Conservation (phyloP, 2,329 filamentous ascomycete genomes). For the Davidsoniella virescens region DNA sequence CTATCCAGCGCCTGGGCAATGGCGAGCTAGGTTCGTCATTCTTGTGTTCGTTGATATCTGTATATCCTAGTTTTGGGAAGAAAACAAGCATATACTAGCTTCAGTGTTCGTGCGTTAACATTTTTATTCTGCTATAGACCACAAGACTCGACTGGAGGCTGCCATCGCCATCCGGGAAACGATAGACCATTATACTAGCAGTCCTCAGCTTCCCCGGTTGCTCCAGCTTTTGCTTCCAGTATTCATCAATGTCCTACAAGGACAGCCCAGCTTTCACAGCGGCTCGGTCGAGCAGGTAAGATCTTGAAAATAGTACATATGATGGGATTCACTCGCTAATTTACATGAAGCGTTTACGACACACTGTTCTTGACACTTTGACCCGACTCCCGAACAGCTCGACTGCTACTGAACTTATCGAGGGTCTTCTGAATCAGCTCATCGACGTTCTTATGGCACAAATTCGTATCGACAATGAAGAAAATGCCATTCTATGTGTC, state of each 20-base stretch:
- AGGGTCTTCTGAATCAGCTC: slow-evolving; percentile 74
- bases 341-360: slow-evolving; percentile 57
- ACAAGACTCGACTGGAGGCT: slow-evolving; percentile 63
- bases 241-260: slow-evolving; percentile 70
- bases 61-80: too few relatives aligned
- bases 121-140: background rate
- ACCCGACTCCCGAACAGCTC: slow-evolving; percentile 62
- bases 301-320: background rate
- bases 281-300: slow-evolving; percentile 75
- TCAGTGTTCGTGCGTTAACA: too few relatives aligned
- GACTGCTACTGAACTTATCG: slow-evolving; percentile 63
- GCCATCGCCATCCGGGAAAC: slow-evolving; percentile 79
- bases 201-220: slow-evolving; percentile 62
- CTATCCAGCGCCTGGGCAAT: slow-evolving; percentile 41
- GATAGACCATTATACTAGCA: slow-evolving; percentile 73
- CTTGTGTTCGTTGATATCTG: background rate
- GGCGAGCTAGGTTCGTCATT: slow-evolving; percentile 35
- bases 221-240: slow-evolving; percentile 78
- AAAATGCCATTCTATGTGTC: slow-evolving; percentile 95
- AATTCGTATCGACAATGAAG: slow-evolving; percentile 86
- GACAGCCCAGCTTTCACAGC: slow-evolving; percentile 79
- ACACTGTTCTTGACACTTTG: slow-evolving; percentile 85
- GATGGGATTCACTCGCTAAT: background rate
- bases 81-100: too few relatives aligned
- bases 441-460: slow-evolving; percentile 81